Evolutionary conservation across 2,329 filamentous ascomycete species (phyloP).

Genomic region (Salinomyces thailandicus): DNA sequence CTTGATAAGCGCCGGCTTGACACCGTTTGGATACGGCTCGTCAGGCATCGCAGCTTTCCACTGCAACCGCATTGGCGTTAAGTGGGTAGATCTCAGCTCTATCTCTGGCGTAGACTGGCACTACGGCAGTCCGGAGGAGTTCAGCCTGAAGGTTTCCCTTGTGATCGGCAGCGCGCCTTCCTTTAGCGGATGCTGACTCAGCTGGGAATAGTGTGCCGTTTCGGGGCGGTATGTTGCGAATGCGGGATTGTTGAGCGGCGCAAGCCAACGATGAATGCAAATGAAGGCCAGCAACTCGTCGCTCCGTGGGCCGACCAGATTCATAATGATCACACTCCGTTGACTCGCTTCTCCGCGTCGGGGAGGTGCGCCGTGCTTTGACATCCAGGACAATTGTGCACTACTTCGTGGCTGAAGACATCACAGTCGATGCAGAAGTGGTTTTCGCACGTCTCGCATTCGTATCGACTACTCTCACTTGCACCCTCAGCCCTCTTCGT

Average conservation of each 20-base stretch:
- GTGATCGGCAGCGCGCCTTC: too few relatives aligned
- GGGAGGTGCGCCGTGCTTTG: constrained; percentile 36
- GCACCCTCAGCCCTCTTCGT: constrained; percentile 39
- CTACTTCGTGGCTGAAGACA: constrained; percentile 83
- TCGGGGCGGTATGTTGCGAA: too few relatives aligned
- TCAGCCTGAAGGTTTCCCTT: too few relatives aligned
- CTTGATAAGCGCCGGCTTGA: not conserved
- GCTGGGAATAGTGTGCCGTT: too few relatives aligned
- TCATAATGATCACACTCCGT: constrained; percentile 2
- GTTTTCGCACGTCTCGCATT: constrained; percentile 72
- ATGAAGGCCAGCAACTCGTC: too few relatives aligned
- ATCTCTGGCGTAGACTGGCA: too few relatives aligned
- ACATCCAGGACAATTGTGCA: constrained; percentile 94
- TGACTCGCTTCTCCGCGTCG: constrained; percentile 7
- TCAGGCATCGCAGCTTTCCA: not conserved
- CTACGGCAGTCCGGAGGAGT: too few relatives aligned
- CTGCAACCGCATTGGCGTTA: not conserved
- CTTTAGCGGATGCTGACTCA: too few relatives aligned
- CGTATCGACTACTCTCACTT: constrained; percentile 79
- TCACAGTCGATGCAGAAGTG: constrained; percentile 99
- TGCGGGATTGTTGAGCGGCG: too few relatives aligned
- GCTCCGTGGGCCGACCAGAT: too few relatives aligned
- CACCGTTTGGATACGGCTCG: not conserved
- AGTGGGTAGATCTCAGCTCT: too few relatives aligned
- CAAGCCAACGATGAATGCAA: too few relatives aligned